These are phyloP conservation scores for Alternaria gaisen DNA, from an alignment of 2,329 filamentous ascomycete genomes.

Conservation along the genomic window DNA sequence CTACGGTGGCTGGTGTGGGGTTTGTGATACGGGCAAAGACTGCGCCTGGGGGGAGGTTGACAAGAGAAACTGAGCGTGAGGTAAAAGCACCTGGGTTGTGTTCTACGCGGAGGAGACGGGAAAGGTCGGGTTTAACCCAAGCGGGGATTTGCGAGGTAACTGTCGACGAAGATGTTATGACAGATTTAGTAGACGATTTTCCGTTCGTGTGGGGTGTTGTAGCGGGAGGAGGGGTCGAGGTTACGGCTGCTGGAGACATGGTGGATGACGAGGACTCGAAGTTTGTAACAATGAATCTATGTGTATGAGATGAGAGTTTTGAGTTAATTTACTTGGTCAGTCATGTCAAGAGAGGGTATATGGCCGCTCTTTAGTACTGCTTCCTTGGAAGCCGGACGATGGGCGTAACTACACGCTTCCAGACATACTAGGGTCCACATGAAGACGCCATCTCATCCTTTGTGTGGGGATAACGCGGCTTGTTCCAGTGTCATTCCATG, in stretches of 20 bases:
- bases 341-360: not conserved
- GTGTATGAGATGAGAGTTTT: not conserved
- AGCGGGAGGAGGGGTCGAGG: constrained; percentile 21
- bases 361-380: constrained; percentile 24
- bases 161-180: constrained; percentile 29
- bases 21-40: constrained; percentile 60
- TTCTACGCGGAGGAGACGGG: constrained; percentile 50
- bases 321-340: not conserved
- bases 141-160: constrained; percentile 36
- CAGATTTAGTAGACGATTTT: constrained; percentile 30
- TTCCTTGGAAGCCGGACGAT: not conserved
- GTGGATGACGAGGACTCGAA: not conserved
- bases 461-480: constrained; percentile 18
- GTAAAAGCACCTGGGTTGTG: constrained; percentile 52
- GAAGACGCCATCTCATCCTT: constrained; percentile 6
- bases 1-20: constrained; percentile 55
- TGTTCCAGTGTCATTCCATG: not conserved
- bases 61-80: constrained; percentile 58
- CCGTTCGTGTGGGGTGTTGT: constrained; percentile 27
- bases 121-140: constrained; percentile 51
- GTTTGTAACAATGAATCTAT: not conserved
- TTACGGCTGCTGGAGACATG: constrained; percentile 45
- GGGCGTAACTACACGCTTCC: constrained; percentile 9
- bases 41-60: constrained; percentile 61
- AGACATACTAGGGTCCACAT: constrained; percentile 18